Conservation (phyloP, 257 asterid species). For the Forsythia viridissima region DNA sequence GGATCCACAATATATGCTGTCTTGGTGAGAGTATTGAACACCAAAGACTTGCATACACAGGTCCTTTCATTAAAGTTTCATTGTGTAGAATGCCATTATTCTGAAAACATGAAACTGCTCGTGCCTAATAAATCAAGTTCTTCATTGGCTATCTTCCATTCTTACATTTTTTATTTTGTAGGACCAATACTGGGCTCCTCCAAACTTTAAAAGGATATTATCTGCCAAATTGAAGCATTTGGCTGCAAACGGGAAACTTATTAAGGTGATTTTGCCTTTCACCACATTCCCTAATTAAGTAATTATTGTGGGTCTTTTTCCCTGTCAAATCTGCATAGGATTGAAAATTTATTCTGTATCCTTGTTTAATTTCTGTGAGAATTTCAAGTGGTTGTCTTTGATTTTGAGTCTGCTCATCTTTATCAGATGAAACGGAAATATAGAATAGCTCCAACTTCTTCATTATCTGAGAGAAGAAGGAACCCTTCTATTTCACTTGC, state of each 20-base stretch:
- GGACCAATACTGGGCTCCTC: constrained; percentile 97
- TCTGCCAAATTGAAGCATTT: constrained; percentile 80
- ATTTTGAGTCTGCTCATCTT: constrained; percentile 3
- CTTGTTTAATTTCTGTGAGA: constrained; percentile 2
- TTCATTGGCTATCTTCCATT: constrained; percentile 18
- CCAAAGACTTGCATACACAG: not conserved
- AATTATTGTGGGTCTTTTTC: not conserved
- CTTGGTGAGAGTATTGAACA: constrained; percentile 13
- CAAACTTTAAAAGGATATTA: constrained; percentile 84
- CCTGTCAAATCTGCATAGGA: not conserved
- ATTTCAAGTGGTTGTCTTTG: not conserved
- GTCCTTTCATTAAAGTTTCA: not conserved
- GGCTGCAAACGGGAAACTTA: constrained; percentile 79
- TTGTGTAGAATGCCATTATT: constrained; percentile 3
- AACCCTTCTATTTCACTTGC: constrained; percentile 38
- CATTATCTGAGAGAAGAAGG: constrained; percentile 55
- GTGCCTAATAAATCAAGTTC: constrained; percentile 12
- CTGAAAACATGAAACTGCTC: not conserved
- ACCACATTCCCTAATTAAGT: not conserved
- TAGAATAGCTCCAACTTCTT: constrained; percentile 53
- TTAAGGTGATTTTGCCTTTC: constrained; percentile 51
- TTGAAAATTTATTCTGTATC: not conserved
- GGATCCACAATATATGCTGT: not conserved
- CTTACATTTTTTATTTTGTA: constrained; percentile 23
- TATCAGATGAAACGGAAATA: constrained; percentile 75